These are phyloP conservation scores for Neodidymelliopsis sp. DNA, from an alignment of 2,329 filamentous ascomycete species.

Conservation along the genomic window DNA sequence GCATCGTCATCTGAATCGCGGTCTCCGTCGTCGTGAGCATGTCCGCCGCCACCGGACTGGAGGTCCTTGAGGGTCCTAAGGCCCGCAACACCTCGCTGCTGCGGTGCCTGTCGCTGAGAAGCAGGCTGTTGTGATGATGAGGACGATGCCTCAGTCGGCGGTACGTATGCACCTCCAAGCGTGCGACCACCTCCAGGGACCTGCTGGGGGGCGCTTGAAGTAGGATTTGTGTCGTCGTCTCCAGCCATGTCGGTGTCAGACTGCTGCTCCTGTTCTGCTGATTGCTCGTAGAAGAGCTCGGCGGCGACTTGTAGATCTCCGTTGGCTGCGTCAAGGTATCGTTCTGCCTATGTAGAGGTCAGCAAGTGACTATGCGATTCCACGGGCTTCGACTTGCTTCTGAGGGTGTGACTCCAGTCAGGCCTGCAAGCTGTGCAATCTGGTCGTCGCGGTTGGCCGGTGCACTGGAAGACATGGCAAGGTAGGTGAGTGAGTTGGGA, in stretches of 20 bases:
- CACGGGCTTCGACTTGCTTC: slow-evolving; percentile 43
- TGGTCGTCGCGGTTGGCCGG: slow-evolving; percentile 43
- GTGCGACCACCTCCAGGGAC: slow-evolving; percentile 46
- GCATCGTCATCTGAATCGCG: slow-evolving; percentile 68
- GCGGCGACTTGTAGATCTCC: slow-evolving; percentile 57
- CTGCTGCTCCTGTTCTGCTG: slow-evolving; percentile 29
- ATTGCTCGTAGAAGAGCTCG: slow-evolving; percentile 54
- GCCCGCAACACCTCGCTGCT: slow-evolving; percentile 35
- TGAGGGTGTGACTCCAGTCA: slow-evolving; percentile 45
- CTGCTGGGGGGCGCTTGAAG: slow-evolving; percentile 30
- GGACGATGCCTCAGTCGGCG: slow-evolving; percentile 36
- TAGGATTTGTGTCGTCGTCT: slow-evolving; percentile 36
- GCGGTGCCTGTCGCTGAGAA: slow-evolving; percentile 36
- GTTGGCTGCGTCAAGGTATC: slow-evolving; percentile 53
- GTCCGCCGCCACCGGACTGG: slow-evolving; percentile 52
- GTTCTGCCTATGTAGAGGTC: slow-evolving; percentile 51
- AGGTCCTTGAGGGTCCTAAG: slow-evolving; percentile 56
- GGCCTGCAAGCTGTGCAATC: slow-evolving; percentile 46
- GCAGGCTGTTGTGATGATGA: slow-evolving; percentile 35
- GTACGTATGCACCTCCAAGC: slow-evolving; percentile 46
- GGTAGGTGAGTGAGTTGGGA: not conserved
- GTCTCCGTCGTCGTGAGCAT: slow-evolving; percentile 57
- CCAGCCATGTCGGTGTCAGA: slow-evolving; percentile 47
- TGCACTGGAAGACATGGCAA: slow-evolving; percentile 43
- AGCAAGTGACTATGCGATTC: slow-evolving; percentile 35